These are phyloP conservation scores for Phaeosphaeria sp. DNA, from an alignment of 2,329 filamentous ascomycete species.

Conservation along the genomic window DNA sequence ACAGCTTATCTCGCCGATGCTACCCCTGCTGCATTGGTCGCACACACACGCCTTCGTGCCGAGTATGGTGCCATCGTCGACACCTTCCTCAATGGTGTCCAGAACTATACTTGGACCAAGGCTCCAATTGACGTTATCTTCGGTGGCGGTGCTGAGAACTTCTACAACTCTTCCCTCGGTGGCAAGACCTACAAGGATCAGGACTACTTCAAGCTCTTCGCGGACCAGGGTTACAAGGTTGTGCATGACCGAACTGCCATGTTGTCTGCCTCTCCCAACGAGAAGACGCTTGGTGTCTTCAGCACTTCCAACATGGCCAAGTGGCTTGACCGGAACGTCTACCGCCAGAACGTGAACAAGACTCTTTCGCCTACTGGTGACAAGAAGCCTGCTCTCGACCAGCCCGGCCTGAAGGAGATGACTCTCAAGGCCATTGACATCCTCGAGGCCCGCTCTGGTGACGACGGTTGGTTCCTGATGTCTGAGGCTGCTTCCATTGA, in stretches of 20 bases:
- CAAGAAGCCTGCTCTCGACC: slow-evolving; percentile 69
- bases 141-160: slow-evolving; percentile 83
- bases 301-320: slow-evolving; percentile 76
- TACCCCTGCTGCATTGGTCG: slow-evolving; percentile 69
- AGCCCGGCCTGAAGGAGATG: slow-evolving; percentile 88
- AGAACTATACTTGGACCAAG: slow-evolving; percentile 81
- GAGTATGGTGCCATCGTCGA: slow-evolving; percentile 77
- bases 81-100: slow-evolving; percentile 75
- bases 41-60: slow-evolving; percentile 73
- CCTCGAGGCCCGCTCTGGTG: slow-evolving; percentile 68
- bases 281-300: slow-evolving; percentile 79
- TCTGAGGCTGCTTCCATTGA: slow-evolving; percentile 84
- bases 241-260: slow-evolving; percentile 78
- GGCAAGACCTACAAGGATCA: slow-evolving; percentile 61
- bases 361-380: slow-evolving; percentile 74
- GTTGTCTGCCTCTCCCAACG: slow-evolving; percentile 60
- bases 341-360: slow-evolving; percentile 72
- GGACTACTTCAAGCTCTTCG: slow-evolving; percentile 76
- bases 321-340: slow-evolving; percentile 87
- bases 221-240: slow-evolving; percentile 74
- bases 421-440: slow-evolving; percentile 85
- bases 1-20: slow-evolving; percentile 86
- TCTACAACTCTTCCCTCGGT: slow-evolving; percentile 63
- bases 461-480: slow-evolving; percentile 87
- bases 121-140: slow-evolving; percentile 80